Conservation (phyloP, 306 rosid genomes). For the Abrus pulchellus region DNA sequence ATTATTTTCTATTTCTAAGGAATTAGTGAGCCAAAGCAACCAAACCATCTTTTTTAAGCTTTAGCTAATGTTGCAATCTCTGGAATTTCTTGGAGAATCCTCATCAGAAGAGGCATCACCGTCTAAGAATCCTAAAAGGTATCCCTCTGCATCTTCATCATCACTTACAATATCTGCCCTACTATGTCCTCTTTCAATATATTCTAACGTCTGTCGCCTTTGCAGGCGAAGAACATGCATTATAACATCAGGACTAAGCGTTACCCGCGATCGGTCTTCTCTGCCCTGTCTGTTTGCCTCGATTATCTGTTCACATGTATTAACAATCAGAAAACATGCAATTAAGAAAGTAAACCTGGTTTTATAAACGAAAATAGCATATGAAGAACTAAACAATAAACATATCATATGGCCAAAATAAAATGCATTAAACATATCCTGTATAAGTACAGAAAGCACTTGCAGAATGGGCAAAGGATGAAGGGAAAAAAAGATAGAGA, state of each 20-base stretch:
- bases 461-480: not conserved
- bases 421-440: constrained; percentile 14
- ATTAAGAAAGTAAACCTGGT: constrained; percentile 18
- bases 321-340: constrained; percentile 32
- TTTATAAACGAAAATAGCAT: constrained; percentile 29
- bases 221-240: constrained; percentile 68
- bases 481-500: constrained; percentile 22
- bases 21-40: constrained; percentile 32
- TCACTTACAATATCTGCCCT: constrained; percentile 58
- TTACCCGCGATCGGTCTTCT: constrained; percentile 55
- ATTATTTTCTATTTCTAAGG: constrained; percentile 2
- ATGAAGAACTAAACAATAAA: constrained; percentile 8
- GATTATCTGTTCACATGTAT: constrained; percentile 52
- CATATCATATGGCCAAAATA: constrained; percentile 15
- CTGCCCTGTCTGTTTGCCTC: constrained; percentile 62
- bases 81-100: constrained; percentile 47
- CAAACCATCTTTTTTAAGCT: constrained; percentile 35
- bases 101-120: constrained; percentile 54
- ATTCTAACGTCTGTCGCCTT: constrained; percentile 61
- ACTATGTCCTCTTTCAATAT: constrained; percentile 55
- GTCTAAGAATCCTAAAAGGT: constrained; percentile 46
- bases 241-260: constrained; percentile 59
- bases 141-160: constrained; percentile 54
- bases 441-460: not conserved
- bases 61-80: constrained; percentile 62